A percentile compares a stretch with the other conserved stretches of the same genome.
These are phyloP conservation scores for Pseudozyma sp. DNA, from an alignment of 1,284 basidiomycete species.

Conservation along the genomic window DNA sequence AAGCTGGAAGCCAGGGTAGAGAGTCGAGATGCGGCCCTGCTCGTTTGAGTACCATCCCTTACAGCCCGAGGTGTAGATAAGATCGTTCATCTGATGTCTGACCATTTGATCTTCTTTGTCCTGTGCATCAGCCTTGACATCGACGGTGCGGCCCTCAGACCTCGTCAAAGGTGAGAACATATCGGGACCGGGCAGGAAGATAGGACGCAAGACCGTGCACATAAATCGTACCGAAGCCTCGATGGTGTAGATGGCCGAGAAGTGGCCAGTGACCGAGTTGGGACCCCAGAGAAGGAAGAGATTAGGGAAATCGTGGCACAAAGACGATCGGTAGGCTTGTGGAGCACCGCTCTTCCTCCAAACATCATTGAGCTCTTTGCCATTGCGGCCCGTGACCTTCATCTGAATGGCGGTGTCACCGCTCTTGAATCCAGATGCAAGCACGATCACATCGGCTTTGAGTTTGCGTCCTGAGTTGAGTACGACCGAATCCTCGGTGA, in stretches of 20 bases:
- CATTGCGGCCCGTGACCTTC: constrained; percentile 34
- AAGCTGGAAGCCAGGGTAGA: constrained; percentile 34
- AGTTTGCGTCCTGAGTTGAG: constrained; percentile 36
- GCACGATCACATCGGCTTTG: constrained; percentile 46
- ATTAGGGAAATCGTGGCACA: constrained; percentile 56
- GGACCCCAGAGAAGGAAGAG: constrained; percentile 51
- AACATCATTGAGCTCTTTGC: constrained; percentile 33
- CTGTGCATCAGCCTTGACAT: constrained; percentile 31
- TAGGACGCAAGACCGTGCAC: constrained; percentile 19
- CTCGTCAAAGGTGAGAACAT: constrained; percentile 1
- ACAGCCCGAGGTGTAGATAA: constrained; percentile 46
- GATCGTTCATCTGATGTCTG: constrained; percentile 29
- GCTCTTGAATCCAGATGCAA: constrained; percentile 46
- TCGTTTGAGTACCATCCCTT: constrained; percentile 47
- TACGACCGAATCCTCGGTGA: constrained; percentile 33
- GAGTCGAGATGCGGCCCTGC: constrained; percentile 25
- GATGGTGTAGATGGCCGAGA: constrained; percentile 35
- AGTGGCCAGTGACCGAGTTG: constrained; percentile 53
- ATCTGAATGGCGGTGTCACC: constrained; percentile 37
- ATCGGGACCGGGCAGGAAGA: constrained; percentile 19
- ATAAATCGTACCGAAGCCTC: constrained; percentile 33
- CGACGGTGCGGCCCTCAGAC: constrained; percentile 21
- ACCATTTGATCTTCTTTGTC: constrained; percentile 43
- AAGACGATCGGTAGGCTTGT: constrained; percentile 43
- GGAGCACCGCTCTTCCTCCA: constrained; percentile 40